phyloP scores from a whole-genome alignment of 1,139 yeast species.

The Arxiozyma bovina region DNA sequence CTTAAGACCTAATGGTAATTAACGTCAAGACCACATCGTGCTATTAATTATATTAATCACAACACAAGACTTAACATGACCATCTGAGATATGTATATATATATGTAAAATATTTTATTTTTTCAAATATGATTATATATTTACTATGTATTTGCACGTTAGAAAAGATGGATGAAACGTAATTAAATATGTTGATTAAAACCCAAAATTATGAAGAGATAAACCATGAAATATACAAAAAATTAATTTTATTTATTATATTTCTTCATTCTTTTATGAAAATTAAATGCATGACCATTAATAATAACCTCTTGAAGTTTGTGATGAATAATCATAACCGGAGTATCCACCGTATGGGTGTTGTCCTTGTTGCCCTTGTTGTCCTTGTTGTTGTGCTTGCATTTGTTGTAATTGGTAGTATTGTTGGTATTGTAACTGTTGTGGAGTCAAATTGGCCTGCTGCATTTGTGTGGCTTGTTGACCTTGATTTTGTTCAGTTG shows the following conservation, averaged over 20 bases:
- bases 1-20: too few species aligned
- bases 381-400: slow-evolving; percentile 12
- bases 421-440: slow-evolving; percentile 30
- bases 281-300: slow-evolving; percentile 7
- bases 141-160: neutral
- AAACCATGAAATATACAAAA: neutral
- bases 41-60: neutral
- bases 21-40: neutral
- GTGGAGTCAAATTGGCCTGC: slow-evolving; percentile 19
- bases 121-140: too few species aligned
- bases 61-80: neutral
- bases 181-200: neutral
- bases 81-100: neutral
- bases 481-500: slow-evolving; percentile 9
- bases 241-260: too few species aligned
- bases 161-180: neutral
- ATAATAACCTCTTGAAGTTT: slow-evolving; percentile 29
- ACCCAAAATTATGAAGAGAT: neutral
- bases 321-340: slow-evolving; percentile 29
- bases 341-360: slow-evolving; percentile 25
- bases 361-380: slow-evolving; percentile 19
- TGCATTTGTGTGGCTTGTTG: slow-evolving; percentile 9
- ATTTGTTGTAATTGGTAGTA: slow-evolving; percentile 25
- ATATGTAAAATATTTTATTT: neutral
- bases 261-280: neutral